Conservation (phyloP, 2,329 filamentous ascomycete genomes). For the Trichothecium roseum region DNA sequence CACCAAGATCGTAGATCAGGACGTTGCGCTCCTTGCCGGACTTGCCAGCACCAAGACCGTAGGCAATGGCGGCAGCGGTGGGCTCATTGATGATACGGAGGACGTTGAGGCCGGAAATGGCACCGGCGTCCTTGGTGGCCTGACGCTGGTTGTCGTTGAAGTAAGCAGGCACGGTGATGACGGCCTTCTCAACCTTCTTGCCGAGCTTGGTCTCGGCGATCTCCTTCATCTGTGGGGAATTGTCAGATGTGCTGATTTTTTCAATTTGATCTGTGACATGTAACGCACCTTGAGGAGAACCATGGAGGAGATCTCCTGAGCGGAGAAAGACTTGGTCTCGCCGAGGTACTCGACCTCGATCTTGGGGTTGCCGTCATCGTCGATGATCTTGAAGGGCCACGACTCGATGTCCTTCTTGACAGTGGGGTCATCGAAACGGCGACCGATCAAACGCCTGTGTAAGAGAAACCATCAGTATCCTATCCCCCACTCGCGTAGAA, state of each 20-base stretch:
- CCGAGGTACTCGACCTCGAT: slow-evolving; percentile 94
- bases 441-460: slow-evolving; percentile 93
- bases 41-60: slow-evolving; percentile 92
- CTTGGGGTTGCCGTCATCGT: slow-evolving; percentile 78
- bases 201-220: slow-evolving; percentile 96
- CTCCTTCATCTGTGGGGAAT: slow-evolving; percentile 80
- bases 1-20: slow-evolving; percentile 98
- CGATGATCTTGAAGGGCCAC: slow-evolving; percentile 98
- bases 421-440: slow-evolving; percentile 86
- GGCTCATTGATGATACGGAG: slow-evolving; percentile 99
- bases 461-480: slow-evolving; percentile 9
- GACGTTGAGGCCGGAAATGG: slow-evolving; percentile 93
- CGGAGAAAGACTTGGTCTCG: slow-evolving; percentile 91
- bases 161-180: slow-evolving; percentile 98
- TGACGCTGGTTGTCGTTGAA: slow-evolving; percentile 99
- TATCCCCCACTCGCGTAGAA: background rate
- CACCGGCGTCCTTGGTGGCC: slow-evolving; percentile 97
- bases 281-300: slow-evolving; percentile 81
- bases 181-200: slow-evolving; percentile 98
- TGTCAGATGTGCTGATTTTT: slow-evolving; percentile 7
- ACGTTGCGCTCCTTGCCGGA: slow-evolving; percentile 97
- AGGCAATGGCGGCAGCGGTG: slow-evolving; percentile 94
- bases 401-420: slow-evolving; percentile 99
- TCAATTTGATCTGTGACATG: background rate
- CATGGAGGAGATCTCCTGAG: slow-evolving; percentile 99